Evolutionary conservation across 2,329 filamentous ascomycete species (phyloP).

Genomic region (Scleromitrula shiraiana): DNA sequence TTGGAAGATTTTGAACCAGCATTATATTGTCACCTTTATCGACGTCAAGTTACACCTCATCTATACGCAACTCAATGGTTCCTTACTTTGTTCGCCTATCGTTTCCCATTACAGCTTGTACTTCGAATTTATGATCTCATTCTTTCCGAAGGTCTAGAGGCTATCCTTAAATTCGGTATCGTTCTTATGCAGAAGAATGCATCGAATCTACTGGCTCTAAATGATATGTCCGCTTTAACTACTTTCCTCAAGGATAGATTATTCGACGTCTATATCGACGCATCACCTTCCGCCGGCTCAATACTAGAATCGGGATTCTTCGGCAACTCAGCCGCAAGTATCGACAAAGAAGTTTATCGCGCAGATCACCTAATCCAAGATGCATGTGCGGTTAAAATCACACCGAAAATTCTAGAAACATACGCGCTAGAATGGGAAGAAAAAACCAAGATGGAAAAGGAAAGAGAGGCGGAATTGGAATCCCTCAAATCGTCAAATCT

Average conservation of each 20-base stretch:
- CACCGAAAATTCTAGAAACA: slow-evolving; percentile 68
- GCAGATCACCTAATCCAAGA: slow-evolving; percentile 91
- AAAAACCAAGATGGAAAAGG: slow-evolving; percentile 72
- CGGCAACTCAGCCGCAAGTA: slow-evolving; percentile 77
- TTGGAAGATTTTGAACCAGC: slow-evolving; percentile 92
- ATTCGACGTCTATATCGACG: slow-evolving; percentile 96
- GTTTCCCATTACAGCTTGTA: slow-evolving; percentile 92
- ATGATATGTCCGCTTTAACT: slow-evolving; percentile 84
- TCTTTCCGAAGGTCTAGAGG: slow-evolving; percentile 83
- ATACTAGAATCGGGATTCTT: slow-evolving; percentile 97
- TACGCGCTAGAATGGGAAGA: slow-evolving; percentile 92
- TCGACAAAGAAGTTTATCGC: slow-evolving; percentile 92
- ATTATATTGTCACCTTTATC: slow-evolving; percentile 86
- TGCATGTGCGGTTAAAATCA: slow-evolving; percentile 80
- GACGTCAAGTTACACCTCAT: slow-evolving; percentile 79
- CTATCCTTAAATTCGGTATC: slow-evolving; percentile 89
- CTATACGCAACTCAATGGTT: slow-evolving; percentile 99
- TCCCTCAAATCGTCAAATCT: slow-evolving; percentile 58
- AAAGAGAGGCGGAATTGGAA: slow-evolving; percentile 75
- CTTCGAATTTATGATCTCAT: slow-evolving; percentile 95
- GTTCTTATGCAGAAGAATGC: slow-evolving; percentile 96
- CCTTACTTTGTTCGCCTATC: slow-evolving; percentile 94
- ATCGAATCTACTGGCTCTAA: slow-evolving; percentile 67
- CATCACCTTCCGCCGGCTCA: slow-evolving; percentile 82
- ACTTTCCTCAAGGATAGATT: slow-evolving; percentile 87